Evolutionary conservation across 805 yeast species (phyloP).

Genomic region (Lipomyces anomalus): DNA sequence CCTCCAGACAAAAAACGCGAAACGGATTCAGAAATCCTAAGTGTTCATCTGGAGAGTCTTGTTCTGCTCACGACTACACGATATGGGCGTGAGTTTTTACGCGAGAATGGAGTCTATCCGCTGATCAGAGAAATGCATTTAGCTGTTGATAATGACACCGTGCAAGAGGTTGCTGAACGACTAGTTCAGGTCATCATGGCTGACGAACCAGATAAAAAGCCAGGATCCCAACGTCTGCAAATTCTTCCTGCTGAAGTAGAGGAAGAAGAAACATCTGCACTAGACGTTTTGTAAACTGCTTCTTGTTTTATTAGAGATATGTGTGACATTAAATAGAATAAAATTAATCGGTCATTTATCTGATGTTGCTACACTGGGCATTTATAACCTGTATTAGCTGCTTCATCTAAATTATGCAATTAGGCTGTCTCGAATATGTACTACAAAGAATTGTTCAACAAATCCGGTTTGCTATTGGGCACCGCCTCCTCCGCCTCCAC

Average conservation of each 20-base stretch:
- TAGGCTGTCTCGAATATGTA: no score
- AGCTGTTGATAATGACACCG: slow-evolving; percentile 38
- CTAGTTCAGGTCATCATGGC: slow-evolving; percentile 82
- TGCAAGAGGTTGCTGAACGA: slow-evolving; percentile 71
- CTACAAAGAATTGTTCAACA: no score
- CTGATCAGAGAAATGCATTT: slow-evolving; percentile 70
- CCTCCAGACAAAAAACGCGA: slow-evolving; percentile 75
- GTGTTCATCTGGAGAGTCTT: slow-evolving; percentile 72
- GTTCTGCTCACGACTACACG: slow-evolving; percentile 73
- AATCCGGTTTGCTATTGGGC: no score
- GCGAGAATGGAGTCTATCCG: slow-evolving; percentile 81
- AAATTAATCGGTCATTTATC: no score
- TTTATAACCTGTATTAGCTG: no score
- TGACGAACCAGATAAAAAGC: slow-evolving; percentile 43
- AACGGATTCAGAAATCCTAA: slow-evolving; percentile 53
- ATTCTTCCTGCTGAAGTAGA: slow-evolving; percentile 43
- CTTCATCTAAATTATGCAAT: no score
- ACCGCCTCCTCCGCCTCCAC: slow-evolving; percentile 17
- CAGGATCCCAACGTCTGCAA: slow-evolving; percentile 44
- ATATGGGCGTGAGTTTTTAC: slow-evolving; percentile 64
- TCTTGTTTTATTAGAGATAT: no score
- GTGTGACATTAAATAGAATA: no score
- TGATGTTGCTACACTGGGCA: no score
- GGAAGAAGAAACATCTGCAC: slow-evolving; percentile 30
- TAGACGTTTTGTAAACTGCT: slow-evolving; percentile 9